Evolutionary conservation across 164 flowering plant species (phyloP).

Genomic region (Magnolia sinica): DNA sequence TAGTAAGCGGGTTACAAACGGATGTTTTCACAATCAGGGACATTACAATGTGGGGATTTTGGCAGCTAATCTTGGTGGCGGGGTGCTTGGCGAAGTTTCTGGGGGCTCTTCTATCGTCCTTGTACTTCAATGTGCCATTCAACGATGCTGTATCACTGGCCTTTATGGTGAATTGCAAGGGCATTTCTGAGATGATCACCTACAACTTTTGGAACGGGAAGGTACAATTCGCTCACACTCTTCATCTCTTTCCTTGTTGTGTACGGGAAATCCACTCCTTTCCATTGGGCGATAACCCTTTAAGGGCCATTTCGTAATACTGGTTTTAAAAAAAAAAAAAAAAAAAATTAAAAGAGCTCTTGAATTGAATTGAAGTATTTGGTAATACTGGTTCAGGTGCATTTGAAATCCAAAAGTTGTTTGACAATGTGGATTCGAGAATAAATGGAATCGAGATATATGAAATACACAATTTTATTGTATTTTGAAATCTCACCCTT

Average conservation of each 20-base stretch:
- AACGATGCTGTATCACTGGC: slow-evolving; percentile 47
- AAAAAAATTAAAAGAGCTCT: too few relatives aligned
- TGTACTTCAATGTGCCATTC: slow-evolving; percentile 32
- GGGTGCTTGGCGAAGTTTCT: slow-evolving; percentile 34
- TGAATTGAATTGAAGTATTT: too few relatives aligned
- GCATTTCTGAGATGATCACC: slow-evolving; percentile 52
- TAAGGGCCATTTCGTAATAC: too few relatives aligned
- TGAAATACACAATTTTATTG: too few relatives aligned
- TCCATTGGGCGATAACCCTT: slow-evolving; percentile 23
- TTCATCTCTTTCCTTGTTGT: not conserved
- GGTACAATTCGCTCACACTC: slow-evolving; percentile 20
- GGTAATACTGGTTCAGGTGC: too few relatives aligned
- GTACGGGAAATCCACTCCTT: not conserved
- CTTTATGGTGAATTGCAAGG: slow-evolving; percentile 55
- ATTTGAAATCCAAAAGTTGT: too few relatives aligned
- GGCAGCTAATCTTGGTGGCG: slow-evolving; percentile 25
- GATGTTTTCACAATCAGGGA: slow-evolving; percentile 26
- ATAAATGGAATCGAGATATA: too few relatives aligned
- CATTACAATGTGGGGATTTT: slow-evolving; percentile 25
- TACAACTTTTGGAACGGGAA: slow-evolving; percentile 48
- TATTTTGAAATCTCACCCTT: too few relatives aligned
- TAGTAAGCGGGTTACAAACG: slow-evolving; percentile 34
- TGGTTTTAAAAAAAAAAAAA: too few relatives aligned
- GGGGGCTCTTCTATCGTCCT: slow-evolving; percentile 22
- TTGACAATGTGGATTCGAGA: too few relatives aligned